Conservation (phyloP, 371 early-diverging fungal species). For the Blakeslea trispora region DNA sequence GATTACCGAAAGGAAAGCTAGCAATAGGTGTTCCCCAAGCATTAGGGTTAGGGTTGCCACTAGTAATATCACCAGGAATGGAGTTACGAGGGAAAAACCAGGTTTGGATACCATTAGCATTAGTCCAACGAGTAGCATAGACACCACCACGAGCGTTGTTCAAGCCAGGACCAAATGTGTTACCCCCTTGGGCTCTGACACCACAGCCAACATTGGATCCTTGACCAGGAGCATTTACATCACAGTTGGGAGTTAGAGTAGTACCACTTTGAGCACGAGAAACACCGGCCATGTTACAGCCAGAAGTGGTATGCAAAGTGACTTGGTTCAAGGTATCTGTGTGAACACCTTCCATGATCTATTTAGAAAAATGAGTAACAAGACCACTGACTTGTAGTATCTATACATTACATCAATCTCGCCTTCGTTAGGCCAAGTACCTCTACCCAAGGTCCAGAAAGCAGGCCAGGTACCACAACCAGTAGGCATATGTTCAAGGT, state of each 20-base stretch:
- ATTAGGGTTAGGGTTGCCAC: conserved; percentile 25
- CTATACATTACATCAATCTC: conserved; percentile 44
- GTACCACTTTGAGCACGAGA: conserved; percentile 10
- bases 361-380: conserved; percentile 2
- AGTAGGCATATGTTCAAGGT: conserved; percentile 39
- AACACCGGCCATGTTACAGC: conserved; percentile 24
- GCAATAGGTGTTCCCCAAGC: conserved; percentile 35
- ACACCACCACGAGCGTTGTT: conserved; percentile 43
- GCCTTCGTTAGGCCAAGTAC: conserved; percentile 37
- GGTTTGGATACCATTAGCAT: conserved; percentile 25
- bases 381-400: too few relatives aligned
- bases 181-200: conserved; percentile 2
- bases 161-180: conserved; percentile 32
- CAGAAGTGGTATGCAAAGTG: conserved; percentile 20
- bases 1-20: conserved; percentile 22
- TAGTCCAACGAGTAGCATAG: conserved; percentile 28
- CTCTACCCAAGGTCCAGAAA: conserved; percentile 35
- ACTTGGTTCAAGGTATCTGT: conserved; percentile 18
- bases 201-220: conserved; percentile 32
- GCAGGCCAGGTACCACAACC: conserved; percentile 50
- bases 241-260: conserved; percentile 5
- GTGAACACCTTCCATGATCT: conserved; percentile 47
- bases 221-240: conserved; percentile 23
- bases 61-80: conserved; percentile 37
- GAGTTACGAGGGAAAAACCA: conserved; percentile 32